Base-by-base conservation (phyloP, 1,139 yeast species). In the Saccharomyces hybrid region DNA sequence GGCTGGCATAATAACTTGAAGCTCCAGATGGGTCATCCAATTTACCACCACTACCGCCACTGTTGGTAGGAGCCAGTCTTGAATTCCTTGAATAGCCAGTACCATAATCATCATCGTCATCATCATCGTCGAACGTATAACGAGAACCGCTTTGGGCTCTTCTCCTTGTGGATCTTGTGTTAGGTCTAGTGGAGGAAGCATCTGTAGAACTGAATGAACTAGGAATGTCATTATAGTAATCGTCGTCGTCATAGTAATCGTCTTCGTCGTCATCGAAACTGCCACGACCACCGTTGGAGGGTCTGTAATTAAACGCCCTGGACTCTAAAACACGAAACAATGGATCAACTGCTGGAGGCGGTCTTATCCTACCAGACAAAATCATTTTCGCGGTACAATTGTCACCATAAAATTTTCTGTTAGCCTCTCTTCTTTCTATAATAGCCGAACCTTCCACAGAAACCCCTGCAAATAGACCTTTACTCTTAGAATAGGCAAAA, bases 381-480 rank as follows among this genome's bases (percentile, higher is more conserved):
- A 93, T 88, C 65, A 77, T 77, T 70, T 89, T 82, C 23, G 98
- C 96, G 59, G 91, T 90, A 70, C 96, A 86, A 60, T 81, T 83
- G 63, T 77, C 79, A 46, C 99, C 98, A 69, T 93, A 93, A 68
- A 93, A 91, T 73, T 90, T 90, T 67, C 96, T 79, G 72, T 93
- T 93, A 34, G 98, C 97, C 64, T 93, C 99, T 72, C 98, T 81
- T 74, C 99, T 85, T 73, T 93, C 99, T 16, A 93, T 79, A 56
- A 93, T 82, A 29, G 95, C 96, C 2, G 97, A 89, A 50, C 99
- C 99, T 73, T 93, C 99, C 52, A 93, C 80, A 1, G 98, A 91
- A 31, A 93, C 95, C 65, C 99, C 99, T 0, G 99, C 99, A 74
- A 89, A 93, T 54, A 93, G 78, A 57, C 99, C 99, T 70, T 95